Evolutionary conservation across 139 green algal species (phyloP).

Genomic region (Chlamydomonas asymmetrica): DNA sequence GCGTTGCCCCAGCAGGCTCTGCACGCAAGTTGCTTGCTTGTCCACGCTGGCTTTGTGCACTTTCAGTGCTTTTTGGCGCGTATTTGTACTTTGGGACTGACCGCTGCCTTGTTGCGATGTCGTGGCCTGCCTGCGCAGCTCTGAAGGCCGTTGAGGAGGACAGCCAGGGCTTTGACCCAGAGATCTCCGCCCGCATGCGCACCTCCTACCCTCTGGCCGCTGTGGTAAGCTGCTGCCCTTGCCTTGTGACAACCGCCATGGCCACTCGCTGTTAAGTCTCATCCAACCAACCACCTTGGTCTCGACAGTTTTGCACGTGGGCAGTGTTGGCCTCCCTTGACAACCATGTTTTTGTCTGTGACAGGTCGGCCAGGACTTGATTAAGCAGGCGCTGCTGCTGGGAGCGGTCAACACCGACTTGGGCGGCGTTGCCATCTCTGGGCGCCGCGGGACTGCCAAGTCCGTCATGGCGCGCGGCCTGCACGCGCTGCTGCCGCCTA

Average conservation of each 20-base stretch:
- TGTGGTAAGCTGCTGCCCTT: too few species aligned
- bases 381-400: constrained; percentile 96
- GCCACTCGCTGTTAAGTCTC: too few species aligned
- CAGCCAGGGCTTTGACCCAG: constrained; percentile 31
- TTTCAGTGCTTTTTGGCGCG: neutral
- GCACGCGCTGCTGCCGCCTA: constrained; percentile 94
- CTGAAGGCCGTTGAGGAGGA: constrained; percentile 25
- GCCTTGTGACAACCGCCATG: too few species aligned
- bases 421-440: constrained; percentile 94
- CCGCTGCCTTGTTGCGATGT: neutral
- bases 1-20: neutral
- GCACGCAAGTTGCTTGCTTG: neutral
- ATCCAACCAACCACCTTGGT: too few species aligned
- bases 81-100: too few species aligned
- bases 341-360: too few species aligned
- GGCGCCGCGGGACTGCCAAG: constrained; percentile 92
- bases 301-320: too few species aligned
- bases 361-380: constrained; percentile 92
- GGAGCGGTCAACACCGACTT: constrained; percentile 91
- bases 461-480: constrained; percentile 96
- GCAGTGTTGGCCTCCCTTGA: too few species aligned
- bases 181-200: constrained; percentile 31
- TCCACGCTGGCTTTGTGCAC: neutral
- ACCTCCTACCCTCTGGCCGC: constrained; percentile 80
- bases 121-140: constrained; percentile 10